Evolutionary conservation across 768 basidiomycete species (phyloP), one percentile per base, ranked within the genome.

Genomic region (Bullera alba): DNA sequence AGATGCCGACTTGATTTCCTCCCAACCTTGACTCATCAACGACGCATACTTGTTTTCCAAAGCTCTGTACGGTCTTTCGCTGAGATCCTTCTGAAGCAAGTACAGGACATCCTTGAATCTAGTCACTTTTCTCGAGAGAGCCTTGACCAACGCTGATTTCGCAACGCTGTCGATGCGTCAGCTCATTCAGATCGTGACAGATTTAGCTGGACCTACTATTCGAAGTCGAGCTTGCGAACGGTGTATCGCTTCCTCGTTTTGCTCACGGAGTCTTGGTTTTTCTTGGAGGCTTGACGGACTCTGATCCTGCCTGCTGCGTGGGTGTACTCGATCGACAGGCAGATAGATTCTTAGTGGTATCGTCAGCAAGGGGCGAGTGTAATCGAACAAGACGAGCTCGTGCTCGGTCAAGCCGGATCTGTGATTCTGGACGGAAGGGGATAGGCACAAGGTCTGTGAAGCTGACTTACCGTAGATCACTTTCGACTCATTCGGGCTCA

Each of bases 231-330:
- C 39, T 54, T 56, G 12, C 36, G 37, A 22, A 67, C 44, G 5
- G 23, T 26, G 35, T 56, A 58, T 44, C 65, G 63, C 4, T 48
- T 51, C 23, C 16, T 46, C 10, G 10, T 10, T 34, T 34, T n/a
- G 10, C 23, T 10, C 19, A 5, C 7, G 12, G 6, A 6, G 2
- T 28, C 28, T 3, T 16, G 22, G 32, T 53, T 30, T 21, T 26
- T 6, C 17, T 56, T 50, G 3, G 55, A 23, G 21, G 60, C 57
- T 51, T 65, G 61, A 16, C 28, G 38, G 7, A 69, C 63, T 43
- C 67, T 51, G 2, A 61, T 58, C 44, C 56, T 42, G 5, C 67
- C 67, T 8, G 67, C 61, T 1, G 51, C 29, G 42, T 57, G 60
- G 2, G 63, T 65, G 34, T 69, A 69, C n/a, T 56, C 57, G 16